Evolutionary conservation across 1,139 yeast genomes (phyloP).

Genomic region (Blastobotrys illinoisensis): DNA sequence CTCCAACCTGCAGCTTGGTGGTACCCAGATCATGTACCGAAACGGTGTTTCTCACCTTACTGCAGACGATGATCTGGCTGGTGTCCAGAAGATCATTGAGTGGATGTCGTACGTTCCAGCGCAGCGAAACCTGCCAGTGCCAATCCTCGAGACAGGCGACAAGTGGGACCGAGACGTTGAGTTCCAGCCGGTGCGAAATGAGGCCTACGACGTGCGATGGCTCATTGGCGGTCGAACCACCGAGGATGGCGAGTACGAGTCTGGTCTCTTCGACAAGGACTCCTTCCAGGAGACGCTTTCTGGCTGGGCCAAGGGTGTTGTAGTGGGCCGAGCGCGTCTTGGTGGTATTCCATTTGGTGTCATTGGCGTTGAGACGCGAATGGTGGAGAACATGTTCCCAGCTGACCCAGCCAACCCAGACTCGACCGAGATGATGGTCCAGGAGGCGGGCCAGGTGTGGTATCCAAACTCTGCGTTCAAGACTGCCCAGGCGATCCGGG

Average conservation of each 20-base stretch:
- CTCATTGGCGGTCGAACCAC: conserved; percentile 78
- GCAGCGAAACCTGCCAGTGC: conserved; percentile 83
- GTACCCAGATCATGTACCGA: conserved; percentile 96
- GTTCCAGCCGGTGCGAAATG: conserved; percentile 65
- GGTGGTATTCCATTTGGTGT: conserved; percentile 99
- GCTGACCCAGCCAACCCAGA: conserved; percentile 98
- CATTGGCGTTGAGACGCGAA: conserved; percentile 89
- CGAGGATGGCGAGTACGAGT: conserved; percentile 64
- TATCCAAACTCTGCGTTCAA: conserved; percentile 98
- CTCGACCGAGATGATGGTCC: conserved; percentile 79
- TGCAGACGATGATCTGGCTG: conserved; percentile 92
- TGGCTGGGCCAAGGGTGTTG: conserved; percentile 99
- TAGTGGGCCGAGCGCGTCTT: conserved; percentile 95
- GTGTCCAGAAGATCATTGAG: conserved; percentile 88
- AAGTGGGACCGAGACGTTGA: conserved; percentile 92
- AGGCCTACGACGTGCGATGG: conserved; percentile 89
- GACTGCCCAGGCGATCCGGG: conserved; percentile 97
- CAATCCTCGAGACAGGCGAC: conserved; percentile 73
- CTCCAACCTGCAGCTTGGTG: conserved; percentile 95
- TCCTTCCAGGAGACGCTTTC: conserved; percentile 96
- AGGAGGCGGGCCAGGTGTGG: conserved; percentile 99
- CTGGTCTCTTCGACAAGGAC: conserved; percentile 84
- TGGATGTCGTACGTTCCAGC: conserved; percentile 98
- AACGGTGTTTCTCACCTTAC: conserved; percentile 98
- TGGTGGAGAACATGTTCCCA: conserved; percentile 82